Base-by-base conservation (phyloP, 352 stramenopile genomes). In the Pythium apleroticum region DNA sequence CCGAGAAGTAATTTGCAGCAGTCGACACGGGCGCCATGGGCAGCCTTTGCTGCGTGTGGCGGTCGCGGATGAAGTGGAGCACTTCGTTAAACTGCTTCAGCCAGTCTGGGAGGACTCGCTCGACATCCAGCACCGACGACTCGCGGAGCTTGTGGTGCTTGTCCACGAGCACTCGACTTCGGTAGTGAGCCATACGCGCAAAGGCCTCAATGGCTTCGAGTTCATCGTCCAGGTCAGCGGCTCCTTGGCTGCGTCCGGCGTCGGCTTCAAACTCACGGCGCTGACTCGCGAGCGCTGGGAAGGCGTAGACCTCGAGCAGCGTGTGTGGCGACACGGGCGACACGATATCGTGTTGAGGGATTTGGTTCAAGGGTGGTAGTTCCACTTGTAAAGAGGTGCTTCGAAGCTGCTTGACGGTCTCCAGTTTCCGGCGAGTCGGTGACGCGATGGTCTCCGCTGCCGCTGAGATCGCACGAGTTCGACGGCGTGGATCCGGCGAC, bases 101-200 rank as follows among this genome's bases (percentile, higher is more conserved):
- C 81, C 81, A 90, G 33, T 66, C 55, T 3, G 81, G 81, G 39
- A 72, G 77, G 5, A 85, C 78, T 4, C 46, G 33, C 3, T 60
- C n/a, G 30, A 35, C 4, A 41, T 61, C 15, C 27, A 59, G 43
- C 5, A 46, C n/a, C 7, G 68, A 62, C 15, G 82, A 60, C 3
- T 57, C 65, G 0, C 52, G 41, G 11, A 83, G 28, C 14, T 56
- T 31, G 17, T 69, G 37, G 43, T 87, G 72, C 20, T 75, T 52
- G 3, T 77, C 55, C 3, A 62, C 20, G 1, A 90, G 61, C 54
- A 90, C 78, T 20, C 73, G 77, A 12, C 79, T 76, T 30, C 81
- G 80, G 25, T 89, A 90, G 62, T 89, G 80, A 1, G 73, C 80
- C 14, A 88, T n/a, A 22, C 81, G 75, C 14, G 70, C 81, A 50